These are phyloP conservation scores for Venturia aucupariae DNA, from an alignment of 2,329 filamentous ascomycete species.

Conservation along the genomic window DNA sequence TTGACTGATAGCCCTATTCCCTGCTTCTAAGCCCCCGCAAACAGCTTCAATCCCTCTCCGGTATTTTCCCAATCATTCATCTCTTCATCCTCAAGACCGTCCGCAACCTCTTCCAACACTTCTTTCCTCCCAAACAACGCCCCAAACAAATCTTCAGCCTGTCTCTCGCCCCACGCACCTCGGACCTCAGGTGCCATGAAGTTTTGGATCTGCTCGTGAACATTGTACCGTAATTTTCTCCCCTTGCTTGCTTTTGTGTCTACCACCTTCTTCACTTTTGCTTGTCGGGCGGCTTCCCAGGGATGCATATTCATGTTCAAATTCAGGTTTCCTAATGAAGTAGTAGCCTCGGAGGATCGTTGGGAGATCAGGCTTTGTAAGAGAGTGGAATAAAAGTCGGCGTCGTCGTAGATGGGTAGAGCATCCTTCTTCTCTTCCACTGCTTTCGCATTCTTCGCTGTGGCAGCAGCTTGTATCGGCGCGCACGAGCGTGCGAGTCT, in stretches of 20 bases:
- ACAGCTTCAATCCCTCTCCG: slow-evolving; percentile 31
- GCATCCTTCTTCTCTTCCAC: slow-evolving; percentile 15
- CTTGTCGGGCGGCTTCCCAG: slow-evolving; percentile 62
- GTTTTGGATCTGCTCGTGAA: slow-evolving; percentile 95
- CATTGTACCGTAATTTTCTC: slow-evolving; percentile 84
- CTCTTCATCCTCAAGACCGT: slow-evolving; percentile 23
- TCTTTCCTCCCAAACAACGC: slow-evolving; percentile 40
- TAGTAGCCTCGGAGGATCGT: slow-evolving; percentile 56
- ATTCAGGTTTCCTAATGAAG: slow-evolving; percentile 30
- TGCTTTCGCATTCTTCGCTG: slow-evolving; percentile 45
- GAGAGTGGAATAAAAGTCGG: slow-evolving; percentile 86
- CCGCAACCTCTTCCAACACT: slow-evolving; percentile 35
- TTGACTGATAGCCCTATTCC: too few relatives aligned
- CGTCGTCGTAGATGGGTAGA: slow-evolving; percentile 71
- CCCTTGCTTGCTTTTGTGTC: slow-evolving; percentile 95
- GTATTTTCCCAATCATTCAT: slow-evolving; percentile 27
- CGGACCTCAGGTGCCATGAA: slow-evolving; percentile 93
- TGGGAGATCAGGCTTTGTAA: slow-evolving; percentile 91
- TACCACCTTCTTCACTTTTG: slow-evolving; percentile 75
- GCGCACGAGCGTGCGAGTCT: slow-evolving; percentile 68
- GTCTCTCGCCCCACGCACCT: slow-evolving; percentile 67
- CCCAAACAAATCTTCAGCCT: slow-evolving; percentile 55
- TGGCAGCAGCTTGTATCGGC: slow-evolving; percentile 53
- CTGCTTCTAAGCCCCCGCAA: slow-evolving; percentile 17
- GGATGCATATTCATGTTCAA: slow-evolving; percentile 25